phyloP scores from a whole-genome alignment of 202 grass and related monocot genomes.

The Panicum hallii region DNA sequence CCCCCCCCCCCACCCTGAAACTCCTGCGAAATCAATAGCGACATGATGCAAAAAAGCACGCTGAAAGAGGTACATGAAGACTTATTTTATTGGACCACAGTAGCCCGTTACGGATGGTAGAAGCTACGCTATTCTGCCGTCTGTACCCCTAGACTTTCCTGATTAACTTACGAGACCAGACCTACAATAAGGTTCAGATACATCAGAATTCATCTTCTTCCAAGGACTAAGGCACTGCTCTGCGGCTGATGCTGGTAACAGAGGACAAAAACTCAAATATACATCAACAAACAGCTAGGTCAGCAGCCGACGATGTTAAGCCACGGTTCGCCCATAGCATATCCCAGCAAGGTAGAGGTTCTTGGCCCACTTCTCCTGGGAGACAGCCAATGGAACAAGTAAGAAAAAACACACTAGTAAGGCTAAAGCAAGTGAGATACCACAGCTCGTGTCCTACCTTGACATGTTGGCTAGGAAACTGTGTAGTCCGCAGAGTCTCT shows the following conservation, averaged over 20 bases:
- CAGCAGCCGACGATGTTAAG: conserved; percentile 37
- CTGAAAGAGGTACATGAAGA: not conserved
- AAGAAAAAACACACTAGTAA: not conserved
- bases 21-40: not conserved
- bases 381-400: not conserved
- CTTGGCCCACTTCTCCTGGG: conserved; percentile 87
- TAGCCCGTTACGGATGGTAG: not conserved
- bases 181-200: conserved; percentile 18
- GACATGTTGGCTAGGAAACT: conserved; percentile 66
- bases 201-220: conserved; percentile 32
- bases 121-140: not conserved
- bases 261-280: conserved; percentile 4
- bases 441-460: conserved; percentile 43
- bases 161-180: conserved; percentile 23
- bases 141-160: not conserved
- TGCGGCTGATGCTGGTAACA: not conserved
- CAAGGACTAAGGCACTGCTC: not conserved
- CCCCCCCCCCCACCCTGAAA: too few species aligned
- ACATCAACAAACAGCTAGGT: conserved; percentile 33
- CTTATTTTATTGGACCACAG: not conserved
- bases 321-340: conserved; percentile 78
- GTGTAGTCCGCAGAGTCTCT: conserved; percentile 64
- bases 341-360: conserved; percentile 79
- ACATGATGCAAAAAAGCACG: not conserved
- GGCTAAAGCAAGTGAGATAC: not conserved